These are phyloP conservation scores for Paradendryphiella salina DNA, from an alignment of 2,329 filamentous ascomycete genomes.

Conservation along the genomic window DNA sequence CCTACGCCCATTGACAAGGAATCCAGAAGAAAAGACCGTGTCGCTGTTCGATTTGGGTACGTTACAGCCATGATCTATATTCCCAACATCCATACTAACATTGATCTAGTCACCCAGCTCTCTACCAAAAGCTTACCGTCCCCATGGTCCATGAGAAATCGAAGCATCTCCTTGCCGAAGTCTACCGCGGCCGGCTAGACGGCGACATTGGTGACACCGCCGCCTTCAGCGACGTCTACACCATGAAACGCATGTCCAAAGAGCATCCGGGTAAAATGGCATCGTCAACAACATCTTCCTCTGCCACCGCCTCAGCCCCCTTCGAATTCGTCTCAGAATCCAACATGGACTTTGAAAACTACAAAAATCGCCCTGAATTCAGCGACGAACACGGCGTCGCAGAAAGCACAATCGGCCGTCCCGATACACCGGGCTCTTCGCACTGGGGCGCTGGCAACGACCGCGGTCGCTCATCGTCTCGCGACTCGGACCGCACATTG, in stretches of 20 bases:
- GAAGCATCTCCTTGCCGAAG: constrained; percentile 79
- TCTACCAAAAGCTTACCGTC: constrained; percentile 86
- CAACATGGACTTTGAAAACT: constrained; percentile 87
- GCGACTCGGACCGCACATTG: constrained; percentile 38
- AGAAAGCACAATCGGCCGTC: constrained; percentile 58
- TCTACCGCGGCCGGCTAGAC: constrained; percentile 83
- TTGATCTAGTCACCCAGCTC: constrained; percentile 69
- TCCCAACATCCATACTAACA: neutral
- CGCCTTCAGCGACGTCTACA: constrained; percentile 81
- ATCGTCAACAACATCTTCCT: constrained; percentile 1
- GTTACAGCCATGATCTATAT: neutral
- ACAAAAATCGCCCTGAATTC: constrained; percentile 88
- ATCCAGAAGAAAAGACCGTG: constrained; percentile 61
- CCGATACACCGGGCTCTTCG: constrained; percentile 61
- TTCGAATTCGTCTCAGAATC: constrained; percentile 90
- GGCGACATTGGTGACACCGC: constrained; percentile 60
- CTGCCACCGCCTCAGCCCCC: constrained; percentile 52
- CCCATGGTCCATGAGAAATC: constrained; percentile 95
- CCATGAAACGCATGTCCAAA: constrained; percentile 75
- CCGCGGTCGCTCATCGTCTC: constrained; percentile 28
- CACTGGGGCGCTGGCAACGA: constrained; percentile 24
- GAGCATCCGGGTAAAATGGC: constrained; percentile 59
- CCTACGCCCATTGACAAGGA: constrained; percentile 49
- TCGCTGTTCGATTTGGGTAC: constrained; percentile 71
- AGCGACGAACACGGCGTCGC: constrained; percentile 76